Percentiles rank a stretch among this genome's conserved stretches.
Evolutionary conservation across 495 filamentous ascomycete genomes (phyloP).

Genomic region (Bathelium albidoporum): DNA sequence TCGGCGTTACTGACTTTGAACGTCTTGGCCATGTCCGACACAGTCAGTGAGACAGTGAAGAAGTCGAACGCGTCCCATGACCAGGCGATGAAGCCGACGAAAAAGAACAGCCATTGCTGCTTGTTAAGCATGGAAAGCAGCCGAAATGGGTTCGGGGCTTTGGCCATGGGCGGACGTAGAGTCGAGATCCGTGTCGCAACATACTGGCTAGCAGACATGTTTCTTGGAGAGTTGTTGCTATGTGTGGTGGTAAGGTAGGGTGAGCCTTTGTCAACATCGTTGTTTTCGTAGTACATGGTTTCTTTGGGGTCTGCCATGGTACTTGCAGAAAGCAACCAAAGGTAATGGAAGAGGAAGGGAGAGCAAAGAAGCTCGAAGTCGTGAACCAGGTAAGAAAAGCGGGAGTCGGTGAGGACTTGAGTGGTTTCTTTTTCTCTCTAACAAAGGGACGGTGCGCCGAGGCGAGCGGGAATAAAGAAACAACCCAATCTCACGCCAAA

Average conservation of each 20-base stretch:
- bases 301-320: neutral
- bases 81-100: slow-evolving; percentile 40
- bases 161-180: slow-evolving; percentile 64
- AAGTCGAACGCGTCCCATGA: slow-evolving; percentile 87
- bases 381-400: neutral
- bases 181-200: slow-evolving; percentile 59
- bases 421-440: neutral
- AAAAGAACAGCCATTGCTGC: slow-evolving; percentile 81
- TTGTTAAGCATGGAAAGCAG: slow-evolving; percentile 57
- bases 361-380: neutral
- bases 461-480: no score
- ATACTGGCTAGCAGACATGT: slow-evolving; percentile 38
- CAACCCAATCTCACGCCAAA: no score
- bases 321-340: neutral
- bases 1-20: slow-evolving; percentile 59
- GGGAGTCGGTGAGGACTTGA: neutral
- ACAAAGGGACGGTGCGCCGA: no score
- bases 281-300: neutral
- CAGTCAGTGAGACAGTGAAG: slow-evolving; percentile 77
- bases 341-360: neutral
- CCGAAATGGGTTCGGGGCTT: slow-evolving; percentile 69
- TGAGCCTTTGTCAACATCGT: neutral
- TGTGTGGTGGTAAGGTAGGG: no score
- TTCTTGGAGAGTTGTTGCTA: neutral
- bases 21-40: slow-evolving; percentile 51